Evolutionary conservation across 2,329 filamentous ascomycete genomes (phyloP).

Genomic region (Pestalotiopsis sp.): DNA sequence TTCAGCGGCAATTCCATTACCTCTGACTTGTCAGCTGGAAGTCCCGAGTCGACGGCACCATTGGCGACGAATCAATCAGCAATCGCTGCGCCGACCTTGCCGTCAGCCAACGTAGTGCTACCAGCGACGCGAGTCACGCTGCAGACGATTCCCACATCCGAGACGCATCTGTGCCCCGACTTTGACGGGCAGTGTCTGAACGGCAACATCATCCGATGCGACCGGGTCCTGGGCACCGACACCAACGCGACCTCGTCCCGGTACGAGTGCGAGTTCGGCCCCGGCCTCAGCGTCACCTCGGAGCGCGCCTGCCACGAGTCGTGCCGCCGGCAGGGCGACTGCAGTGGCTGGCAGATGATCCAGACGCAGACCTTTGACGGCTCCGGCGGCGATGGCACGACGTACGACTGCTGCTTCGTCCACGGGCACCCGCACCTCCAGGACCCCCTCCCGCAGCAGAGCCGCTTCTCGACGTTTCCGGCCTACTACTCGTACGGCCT

Average conservation of each 20-base stretch:
- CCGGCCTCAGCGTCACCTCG: neutral
- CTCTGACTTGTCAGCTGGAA: neutral
- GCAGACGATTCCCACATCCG: neutral
- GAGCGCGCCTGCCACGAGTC: neutral
- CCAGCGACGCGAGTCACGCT: neutral
- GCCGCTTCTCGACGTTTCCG: too few relatives aligned
- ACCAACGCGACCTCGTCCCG: neutral
- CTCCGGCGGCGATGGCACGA: neutral
- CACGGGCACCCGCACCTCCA: too few relatives aligned
- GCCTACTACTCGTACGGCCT: too few relatives aligned
- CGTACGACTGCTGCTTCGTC: too few relatives aligned
- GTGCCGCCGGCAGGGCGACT: neutral
- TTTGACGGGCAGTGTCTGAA: neutral
- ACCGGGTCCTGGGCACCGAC: neutral
- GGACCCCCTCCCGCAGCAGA: too few relatives aligned
- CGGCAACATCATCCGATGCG: neutral
- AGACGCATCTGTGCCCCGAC: neutral
- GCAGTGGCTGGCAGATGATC: neutral
- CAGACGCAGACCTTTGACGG: neutral
- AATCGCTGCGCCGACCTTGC: neutral
- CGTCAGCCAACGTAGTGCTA: neutral
- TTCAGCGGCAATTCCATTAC: neutral
- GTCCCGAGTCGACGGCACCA: neutral
- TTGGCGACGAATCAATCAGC: too few relatives aligned
- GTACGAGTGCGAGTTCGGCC: neutral